Conservation (phyloP, 192 early-diverging fungal species). For the Entomortierella parvispora region DNA sequence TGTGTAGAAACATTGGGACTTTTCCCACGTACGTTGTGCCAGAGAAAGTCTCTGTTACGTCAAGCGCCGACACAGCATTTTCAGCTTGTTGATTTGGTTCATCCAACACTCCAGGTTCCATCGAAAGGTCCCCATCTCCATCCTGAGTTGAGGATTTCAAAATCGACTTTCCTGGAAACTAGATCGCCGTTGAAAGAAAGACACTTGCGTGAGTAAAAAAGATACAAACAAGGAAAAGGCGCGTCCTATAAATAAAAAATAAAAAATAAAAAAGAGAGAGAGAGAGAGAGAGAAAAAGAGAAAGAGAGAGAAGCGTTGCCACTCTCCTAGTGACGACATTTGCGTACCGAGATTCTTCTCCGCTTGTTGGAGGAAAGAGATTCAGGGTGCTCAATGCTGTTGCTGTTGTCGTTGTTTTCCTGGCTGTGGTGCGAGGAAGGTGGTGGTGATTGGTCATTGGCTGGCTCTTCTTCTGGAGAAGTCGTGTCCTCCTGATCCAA, state of each 20-base stretch:
- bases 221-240: too few species aligned
- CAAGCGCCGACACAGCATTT: background rate
- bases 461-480: too few species aligned
- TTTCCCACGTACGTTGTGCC: conserved; percentile 34
- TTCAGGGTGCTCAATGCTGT: background rate
- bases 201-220: too few species aligned
- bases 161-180: conserved; percentile 47
- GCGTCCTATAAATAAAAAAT: too few species aligned
- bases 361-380: conserved; percentile 13
- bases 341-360: conserved; percentile 25
- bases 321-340: background rate
- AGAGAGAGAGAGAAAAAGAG: too few species aligned
- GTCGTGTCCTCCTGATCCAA: too few species aligned
- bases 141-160: conserved; percentile 22
- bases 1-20: too few species aligned
- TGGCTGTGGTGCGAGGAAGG: background rate
- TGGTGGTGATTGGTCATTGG: too few species aligned
- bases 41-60: conserved; percentile 31
- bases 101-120: conserved; percentile 5
- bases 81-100: background rate
- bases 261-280: background rate
- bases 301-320: too few species aligned
- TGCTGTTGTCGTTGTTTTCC: background rate
- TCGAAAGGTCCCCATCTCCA: conserved; percentile 10
- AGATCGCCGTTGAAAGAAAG: too few species aligned